Evolutionary conservation across 2,329 filamentous ascomycete species (phyloP).

Genomic region (Pezicula carpinea): DNA sequence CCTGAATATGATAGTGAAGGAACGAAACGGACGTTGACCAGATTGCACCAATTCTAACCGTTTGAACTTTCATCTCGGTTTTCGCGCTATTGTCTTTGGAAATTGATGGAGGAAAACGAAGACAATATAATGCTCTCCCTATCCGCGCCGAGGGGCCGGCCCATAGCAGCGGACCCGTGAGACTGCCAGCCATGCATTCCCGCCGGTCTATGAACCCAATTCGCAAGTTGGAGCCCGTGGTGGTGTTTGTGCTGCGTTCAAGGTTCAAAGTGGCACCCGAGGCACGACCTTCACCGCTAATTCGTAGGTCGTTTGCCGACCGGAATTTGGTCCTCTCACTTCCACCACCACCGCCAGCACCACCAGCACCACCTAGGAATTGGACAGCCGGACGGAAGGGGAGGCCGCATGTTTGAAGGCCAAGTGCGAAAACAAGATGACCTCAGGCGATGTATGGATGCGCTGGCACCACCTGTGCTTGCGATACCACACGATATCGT

Average conservation of each 20-base stretch:
- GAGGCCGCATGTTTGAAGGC: conserved; percentile 27
- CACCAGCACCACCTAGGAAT: conserved; percentile 4
- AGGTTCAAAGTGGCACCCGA: background rate
- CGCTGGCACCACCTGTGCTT: conserved; percentile 19
- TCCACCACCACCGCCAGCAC: background rate
- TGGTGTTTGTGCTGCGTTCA: conserved; percentile 13
- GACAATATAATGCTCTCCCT: too few species aligned
- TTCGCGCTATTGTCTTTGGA: too few species aligned
- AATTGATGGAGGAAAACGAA: too few species aligned
- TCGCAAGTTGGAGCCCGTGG: conserved; percentile 12
- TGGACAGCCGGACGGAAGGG: conserved; percentile 8
- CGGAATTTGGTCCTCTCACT: conserved; percentile 6
- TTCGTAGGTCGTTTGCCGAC: conserved; percentile 14
- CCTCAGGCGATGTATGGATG: conserved; percentile 20
- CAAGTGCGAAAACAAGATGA: conserved; percentile 13
- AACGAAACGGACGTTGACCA: too few species aligned
- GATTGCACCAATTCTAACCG: too few species aligned
- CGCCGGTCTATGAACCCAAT: conserved; percentile 4
- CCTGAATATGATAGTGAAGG: background rate
- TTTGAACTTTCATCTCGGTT: too few species aligned
- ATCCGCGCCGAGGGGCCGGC: too few species aligned
- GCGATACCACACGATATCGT: background rate
- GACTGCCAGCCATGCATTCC: background rate
- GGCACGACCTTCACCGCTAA: conserved; percentile 21
- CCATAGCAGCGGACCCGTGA: too few species aligned